Evolutionary conservation across 805 yeast species (phyloP), one percentile per base, ranked within the genome.

Genomic region (Metschnikowia borealis): DNA sequence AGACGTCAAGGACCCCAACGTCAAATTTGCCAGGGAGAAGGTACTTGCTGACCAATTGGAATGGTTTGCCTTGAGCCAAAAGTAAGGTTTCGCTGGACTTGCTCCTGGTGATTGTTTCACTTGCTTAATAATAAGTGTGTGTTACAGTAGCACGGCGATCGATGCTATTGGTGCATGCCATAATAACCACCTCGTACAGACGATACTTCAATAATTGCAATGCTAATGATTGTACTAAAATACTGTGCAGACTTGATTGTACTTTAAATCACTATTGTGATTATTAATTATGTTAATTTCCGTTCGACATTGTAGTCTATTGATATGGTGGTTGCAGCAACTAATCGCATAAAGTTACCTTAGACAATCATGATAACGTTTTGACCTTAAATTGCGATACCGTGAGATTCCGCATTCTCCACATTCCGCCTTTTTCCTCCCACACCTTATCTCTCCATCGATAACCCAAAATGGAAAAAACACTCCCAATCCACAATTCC

Each of bases 11-110:
- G 69, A 71, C 52, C 84, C 85, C 20, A 64, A 58, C 33, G 80
- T 79, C 50, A 74, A 66, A 57, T 83, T 83, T 57, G 89, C 95
- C 38, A 82, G 78, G 65, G 86, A 85, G 54, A 85, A 84, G 73
- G 74, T 84, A 2, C 68, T 85, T 38, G 39, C 60, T 44, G 78
- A 76, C 71, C 79, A 84, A 68, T 44, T 57, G 34, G 48, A 40
- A 38, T 58, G 55, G 54, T 58, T 57, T 42, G 38, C 57, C 6
- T 31, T 47, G 46, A 33, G 31, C 29, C 45, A 42, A 10, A 33
- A 42, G 38, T 32, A 21, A 7, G 21, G 18, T n/a, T n/a, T n/a
- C n/a, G n/a, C n/a, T n/a, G n/a, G n/a, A n/a, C n/a, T 18, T 18
- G 20, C 8, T 34, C 17, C 17, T 4, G 4, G 29, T 26, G 29